Conservation (phyloP, 2,329 filamentous ascomycete species). For the Laburnicola sp. region DNA sequence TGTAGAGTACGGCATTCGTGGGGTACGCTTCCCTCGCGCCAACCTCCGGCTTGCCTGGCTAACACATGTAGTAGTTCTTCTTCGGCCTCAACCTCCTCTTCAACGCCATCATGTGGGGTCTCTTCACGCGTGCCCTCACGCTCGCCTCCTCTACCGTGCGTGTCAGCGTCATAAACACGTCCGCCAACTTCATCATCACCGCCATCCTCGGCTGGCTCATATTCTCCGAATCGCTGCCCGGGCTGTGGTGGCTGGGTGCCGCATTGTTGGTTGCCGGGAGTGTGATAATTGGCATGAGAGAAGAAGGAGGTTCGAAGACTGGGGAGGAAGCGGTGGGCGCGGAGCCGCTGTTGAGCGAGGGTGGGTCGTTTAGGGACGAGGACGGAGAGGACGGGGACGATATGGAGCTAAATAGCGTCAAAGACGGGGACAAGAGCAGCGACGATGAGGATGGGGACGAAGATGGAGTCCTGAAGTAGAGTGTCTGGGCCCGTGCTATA, state of each 20-base stretch:
- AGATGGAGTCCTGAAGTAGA: slow-evolving; percentile 36
- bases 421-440: slow-evolving; percentile 21
- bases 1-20: slow-evolving; percentile 56
- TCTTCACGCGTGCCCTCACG: slow-evolving; percentile 79
- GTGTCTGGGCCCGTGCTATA: neutral
- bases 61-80: slow-evolving; percentile 59
- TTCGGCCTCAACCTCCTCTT: slow-evolving; percentile 75
- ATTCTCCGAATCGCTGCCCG: slow-evolving; percentile 71
- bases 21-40: slow-evolving; percentile 45
- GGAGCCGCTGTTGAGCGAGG: slow-evolving; percentile 26
- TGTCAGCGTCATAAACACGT: slow-evolving; percentile 81
- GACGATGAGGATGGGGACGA: slow-evolving; percentile 30
- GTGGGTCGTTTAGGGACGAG: slow-evolving; percentile 47
- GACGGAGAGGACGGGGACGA: slow-evolving; percentile 30
- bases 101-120: slow-evolving; percentile 81
- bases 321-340: slow-evolving; percentile 28
- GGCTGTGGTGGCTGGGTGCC: slow-evolving; percentile 77
- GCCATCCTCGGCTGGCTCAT: slow-evolving; percentile 70
- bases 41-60: neutral
- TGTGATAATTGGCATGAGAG: slow-evolving; percentile 74
- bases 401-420: slow-evolving; percentile 37
- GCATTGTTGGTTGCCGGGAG: slow-evolving; percentile 73
- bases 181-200: slow-evolving; percentile 78
- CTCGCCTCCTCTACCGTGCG: slow-evolving; percentile 74
- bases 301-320: slow-evolving; percentile 52